Evolutionary conservation across 2,329 filamentous ascomycete species (phyloP).

Genomic region (Raffaelea deltoideospora): DNA sequence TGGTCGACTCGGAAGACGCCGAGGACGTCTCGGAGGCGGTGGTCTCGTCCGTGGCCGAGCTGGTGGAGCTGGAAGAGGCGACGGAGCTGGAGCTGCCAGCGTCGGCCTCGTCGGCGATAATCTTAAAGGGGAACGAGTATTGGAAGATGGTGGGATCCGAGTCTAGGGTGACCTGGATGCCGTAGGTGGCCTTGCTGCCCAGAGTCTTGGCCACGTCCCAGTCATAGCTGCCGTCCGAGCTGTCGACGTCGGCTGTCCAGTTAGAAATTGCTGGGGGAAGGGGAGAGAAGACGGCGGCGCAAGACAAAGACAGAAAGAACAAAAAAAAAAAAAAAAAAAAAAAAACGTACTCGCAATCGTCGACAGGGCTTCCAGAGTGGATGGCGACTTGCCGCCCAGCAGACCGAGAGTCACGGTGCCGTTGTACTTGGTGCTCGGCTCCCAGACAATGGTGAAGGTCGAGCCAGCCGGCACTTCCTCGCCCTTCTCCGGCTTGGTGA

Average conservation of each 20-base stretch:
- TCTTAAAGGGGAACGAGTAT: conserved; percentile 48
- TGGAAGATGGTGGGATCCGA: conserved; percentile 35
- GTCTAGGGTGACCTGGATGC: conserved; percentile 38
- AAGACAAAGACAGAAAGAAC: neutral
- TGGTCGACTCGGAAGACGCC: neutral
- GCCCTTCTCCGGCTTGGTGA: conserved; percentile 29
- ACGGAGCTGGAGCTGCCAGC: conserved; percentile 7
- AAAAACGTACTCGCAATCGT: conserved; percentile 34
- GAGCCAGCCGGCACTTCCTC: conserved; percentile 31
- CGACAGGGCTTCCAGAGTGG: conserved; percentile 23
- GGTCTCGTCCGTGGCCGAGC: conserved; percentile 9
- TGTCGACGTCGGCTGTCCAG: conserved; percentile 28
- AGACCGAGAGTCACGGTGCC: conserved; percentile 36
- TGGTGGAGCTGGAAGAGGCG: conserved; percentile 5
- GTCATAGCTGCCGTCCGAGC: conserved; percentile 25
- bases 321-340: neutral
- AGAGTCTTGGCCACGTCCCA: conserved; percentile 35
- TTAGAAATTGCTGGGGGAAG: neutral
- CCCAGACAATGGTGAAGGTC: conserved; percentile 36
- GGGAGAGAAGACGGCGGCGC: no score
- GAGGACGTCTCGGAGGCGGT: conserved; percentile 3
- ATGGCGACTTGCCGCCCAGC: conserved; percentile 32
- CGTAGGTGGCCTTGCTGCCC: conserved; percentile 35
- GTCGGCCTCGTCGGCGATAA: conserved; percentile 19
- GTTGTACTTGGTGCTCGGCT: conserved; percentile 22